These are phyloP conservation scores for Pyricularia sp. DNA, from an alignment of 2,329 filamentous ascomycete genomes.

Conservation along the genomic window DNA sequence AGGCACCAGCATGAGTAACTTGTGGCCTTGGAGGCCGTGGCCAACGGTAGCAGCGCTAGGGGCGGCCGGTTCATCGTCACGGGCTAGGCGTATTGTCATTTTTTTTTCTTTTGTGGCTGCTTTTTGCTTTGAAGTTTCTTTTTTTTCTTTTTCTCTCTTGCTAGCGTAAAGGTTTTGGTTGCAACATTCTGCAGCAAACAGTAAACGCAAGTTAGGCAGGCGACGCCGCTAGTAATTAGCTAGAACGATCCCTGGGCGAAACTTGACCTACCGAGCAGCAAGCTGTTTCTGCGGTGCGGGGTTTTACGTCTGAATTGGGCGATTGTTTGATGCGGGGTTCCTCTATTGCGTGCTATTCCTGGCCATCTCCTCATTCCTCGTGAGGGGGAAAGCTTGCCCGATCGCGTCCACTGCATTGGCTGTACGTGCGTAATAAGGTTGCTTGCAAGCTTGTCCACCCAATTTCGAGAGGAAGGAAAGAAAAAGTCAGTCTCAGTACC, in stretches of 20 bases:
- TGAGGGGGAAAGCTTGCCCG: neutral
- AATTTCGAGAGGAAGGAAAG: too few species aligned
- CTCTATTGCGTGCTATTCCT: neutral
- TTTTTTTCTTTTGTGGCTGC: neutral
- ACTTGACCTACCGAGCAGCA: too few species aligned
- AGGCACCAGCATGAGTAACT: constrained; percentile 30
- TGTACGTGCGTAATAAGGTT: too few species aligned
- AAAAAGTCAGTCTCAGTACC: too few species aligned
- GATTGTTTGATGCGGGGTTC: neutral
- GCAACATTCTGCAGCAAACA: neutral
- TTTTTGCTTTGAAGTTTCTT: too few species aligned
- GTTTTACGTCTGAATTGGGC: neutral
- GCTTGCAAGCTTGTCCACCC: too few species aligned
- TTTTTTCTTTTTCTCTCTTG: neutral
- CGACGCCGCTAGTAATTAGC: neutral
- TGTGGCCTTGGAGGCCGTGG: constrained; percentile 30
- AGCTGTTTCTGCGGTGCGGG: neutral
- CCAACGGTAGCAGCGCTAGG: constrained; percentile 3
- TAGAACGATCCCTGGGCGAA: neutral
- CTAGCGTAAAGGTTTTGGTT: neutral
- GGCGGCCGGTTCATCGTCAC: neutral
- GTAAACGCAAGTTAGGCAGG: neutral
- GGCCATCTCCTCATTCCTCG: neutral
- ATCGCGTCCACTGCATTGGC: neutral
- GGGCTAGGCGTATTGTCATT: neutral